These are phyloP conservation scores for Tylopilus subfusipes DNA, from an alignment of 768 basidiomycete genomes.

Conservation along the genomic window DNA sequence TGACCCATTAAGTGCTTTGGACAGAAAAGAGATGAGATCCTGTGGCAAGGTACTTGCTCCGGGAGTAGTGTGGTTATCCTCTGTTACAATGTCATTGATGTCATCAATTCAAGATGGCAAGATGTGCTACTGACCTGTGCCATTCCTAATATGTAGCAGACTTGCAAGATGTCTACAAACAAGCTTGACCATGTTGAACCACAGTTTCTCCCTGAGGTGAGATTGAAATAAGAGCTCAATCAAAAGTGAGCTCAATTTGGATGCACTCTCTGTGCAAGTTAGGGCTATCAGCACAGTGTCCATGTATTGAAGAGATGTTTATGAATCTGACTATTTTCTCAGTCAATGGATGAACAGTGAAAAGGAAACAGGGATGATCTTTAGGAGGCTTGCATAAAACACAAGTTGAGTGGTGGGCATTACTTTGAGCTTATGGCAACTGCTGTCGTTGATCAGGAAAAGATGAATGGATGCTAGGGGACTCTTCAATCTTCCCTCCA, in stretches of 20 bases:
- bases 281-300: slow-evolving; percentile 20
- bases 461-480: too few relatives aligned
- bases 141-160: slow-evolving; percentile 53
- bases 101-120: background rate
- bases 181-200: slow-evolving; percentile 50
- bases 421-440: too few relatives aligned
- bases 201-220: slow-evolving; percentile 34
- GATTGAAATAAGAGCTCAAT: slow-evolving; percentile 33
- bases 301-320: slow-evolving; percentile 12
- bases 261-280: too few relatives aligned
- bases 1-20: slow-evolving; percentile 48
- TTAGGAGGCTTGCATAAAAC: background rate
- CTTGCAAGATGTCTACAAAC: slow-evolving; percentile 60
- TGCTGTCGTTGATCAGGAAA: too few relatives aligned
- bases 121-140: slow-evolving; percentile 45
- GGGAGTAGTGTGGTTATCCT: too few relatives aligned
- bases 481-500: too few relatives aligned
- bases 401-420: too few relatives aligned
- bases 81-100: slow-evolving; percentile 36
- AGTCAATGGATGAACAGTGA: background rate
- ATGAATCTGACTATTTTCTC: background rate
- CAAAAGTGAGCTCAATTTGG: too few relatives aligned
- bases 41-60: too few relatives aligned
- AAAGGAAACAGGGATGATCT: background rate
- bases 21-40: slow-evolving; percentile 59